Conservation (phyloP, 768 basidiomycete species). For the Mycena sanguinolenta region DNA sequence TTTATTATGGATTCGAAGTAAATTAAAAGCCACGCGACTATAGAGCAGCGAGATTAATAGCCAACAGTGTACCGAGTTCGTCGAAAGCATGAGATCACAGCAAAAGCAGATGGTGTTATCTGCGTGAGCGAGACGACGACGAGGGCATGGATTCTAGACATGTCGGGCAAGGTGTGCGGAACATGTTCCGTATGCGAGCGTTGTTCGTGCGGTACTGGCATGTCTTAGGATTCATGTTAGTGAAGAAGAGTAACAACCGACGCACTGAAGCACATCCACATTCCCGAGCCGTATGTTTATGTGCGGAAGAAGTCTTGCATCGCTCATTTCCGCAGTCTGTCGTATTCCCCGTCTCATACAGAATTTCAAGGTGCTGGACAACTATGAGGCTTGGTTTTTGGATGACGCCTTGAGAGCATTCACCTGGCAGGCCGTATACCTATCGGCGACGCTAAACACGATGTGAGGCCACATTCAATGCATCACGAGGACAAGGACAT, state of each 20-base stretch:
- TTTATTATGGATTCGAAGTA: slow-evolving; percentile 7
- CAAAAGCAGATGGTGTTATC: slow-evolving; percentile 3
- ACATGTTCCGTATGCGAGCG: slow-evolving; percentile 28
- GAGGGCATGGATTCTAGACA: slow-evolving; percentile 28
- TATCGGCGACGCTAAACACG: slow-evolving; percentile 26
- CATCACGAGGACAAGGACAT: background rate
- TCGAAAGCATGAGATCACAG: slow-evolving; percentile 22
- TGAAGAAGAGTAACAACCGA: background rate
- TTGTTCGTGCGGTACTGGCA: slow-evolving; percentile 22
- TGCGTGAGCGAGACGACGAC: slow-evolving; percentile 21
- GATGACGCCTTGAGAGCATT: background rate
- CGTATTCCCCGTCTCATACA: slow-evolving; percentile 28
- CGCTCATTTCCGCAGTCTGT: slow-evolving; percentile 27
- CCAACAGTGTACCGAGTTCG: background rate
- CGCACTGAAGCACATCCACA: slow-evolving; percentile 33
- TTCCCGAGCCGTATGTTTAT: slow-evolving; percentile 26
- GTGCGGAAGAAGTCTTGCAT: slow-evolving; percentile 31
- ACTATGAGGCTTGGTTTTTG: background rate
- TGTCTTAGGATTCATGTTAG: background rate
- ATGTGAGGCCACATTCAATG: background rate
- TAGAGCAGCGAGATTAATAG: background rate
- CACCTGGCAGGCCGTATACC: slow-evolving; percentile 28
- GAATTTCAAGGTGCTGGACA: slow-evolving; percentile 24
- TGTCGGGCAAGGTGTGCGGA: slow-evolving; percentile 30
- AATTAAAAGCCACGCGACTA: slow-evolving; percentile 1